A percentile compares a stretch with the other conserved stretches of the same genome.
These are phyloP conservation scores for Ophiostoma triangulosporum DNA, from an alignment of 2,329 filamentous ascomycete genomes.

Conservation along the genomic window DNA sequence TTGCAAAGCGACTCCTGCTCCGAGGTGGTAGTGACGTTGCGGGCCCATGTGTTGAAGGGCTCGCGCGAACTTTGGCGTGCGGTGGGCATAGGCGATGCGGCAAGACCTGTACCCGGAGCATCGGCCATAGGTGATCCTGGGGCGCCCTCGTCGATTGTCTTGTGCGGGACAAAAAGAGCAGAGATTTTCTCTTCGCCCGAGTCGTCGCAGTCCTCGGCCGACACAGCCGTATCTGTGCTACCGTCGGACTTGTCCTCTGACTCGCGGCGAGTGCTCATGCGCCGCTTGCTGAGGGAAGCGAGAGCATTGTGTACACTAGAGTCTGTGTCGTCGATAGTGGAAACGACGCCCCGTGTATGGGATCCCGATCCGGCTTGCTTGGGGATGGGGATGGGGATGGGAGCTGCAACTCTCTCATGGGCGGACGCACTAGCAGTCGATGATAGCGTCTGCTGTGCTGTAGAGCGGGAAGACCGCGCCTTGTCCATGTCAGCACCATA, in stretches of 20 bases:
- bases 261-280: slow-evolving; percentile 19
- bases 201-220: slow-evolving; percentile 37
- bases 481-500: slow-evolving; percentile 2
- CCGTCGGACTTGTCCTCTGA: slow-evolving; percentile 22
- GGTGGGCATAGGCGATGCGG: slow-evolving; percentile 3
- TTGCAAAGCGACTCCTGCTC: slow-evolving; percentile 29
- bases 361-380: not conserved
- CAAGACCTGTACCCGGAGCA: not conserved
- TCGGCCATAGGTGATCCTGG: slow-evolving; percentile 11
- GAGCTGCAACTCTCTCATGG: not conserved
- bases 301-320: not conserved
- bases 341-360: not conserved
- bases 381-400: slow-evolving; percentile 4
- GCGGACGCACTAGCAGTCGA: not conserved
- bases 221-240: slow-evolving; percentile 25
- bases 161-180: slow-evolving; percentile 71
- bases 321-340: not conserved
- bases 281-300: slow-evolving; percentile 2
- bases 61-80: slow-evolving; percentile 18
- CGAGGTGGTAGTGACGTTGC: slow-evolving; percentile 38
- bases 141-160: slow-evolving; percentile 34
- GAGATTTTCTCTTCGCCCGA: slow-evolving; percentile 77
- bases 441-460: not conserved
- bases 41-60: slow-evolving; percentile 35
- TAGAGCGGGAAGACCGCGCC: not conserved